Conservation (phyloP, 306 rosid species). For the Betula pendula region DNA sequence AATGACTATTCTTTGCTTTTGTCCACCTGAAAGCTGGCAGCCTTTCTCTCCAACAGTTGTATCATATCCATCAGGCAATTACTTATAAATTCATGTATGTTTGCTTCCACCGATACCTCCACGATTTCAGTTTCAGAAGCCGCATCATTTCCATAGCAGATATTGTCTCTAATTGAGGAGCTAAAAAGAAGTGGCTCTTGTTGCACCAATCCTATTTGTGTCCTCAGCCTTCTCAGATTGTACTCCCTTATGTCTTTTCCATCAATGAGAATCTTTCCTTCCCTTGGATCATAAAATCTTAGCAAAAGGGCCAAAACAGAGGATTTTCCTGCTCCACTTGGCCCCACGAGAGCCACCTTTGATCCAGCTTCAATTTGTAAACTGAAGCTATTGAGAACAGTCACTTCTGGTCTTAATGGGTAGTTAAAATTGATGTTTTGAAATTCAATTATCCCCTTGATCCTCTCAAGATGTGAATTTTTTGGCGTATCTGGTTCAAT, state of each 20-base stretch:
- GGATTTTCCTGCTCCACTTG: slow-evolving; percentile 87
- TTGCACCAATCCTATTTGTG: slow-evolving; percentile 79
- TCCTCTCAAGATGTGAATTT: slow-evolving; percentile 39
- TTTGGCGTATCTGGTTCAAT: slow-evolving; percentile 63
- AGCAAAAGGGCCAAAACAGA: slow-evolving; percentile 75
- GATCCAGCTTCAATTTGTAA: slow-evolving; percentile 67
- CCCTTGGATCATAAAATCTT: slow-evolving; percentile 68
- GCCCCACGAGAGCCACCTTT: slow-evolving; percentile 78
- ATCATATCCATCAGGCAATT: slow-evolving; percentile 70
- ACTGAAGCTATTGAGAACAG: slow-evolving; percentile 67
- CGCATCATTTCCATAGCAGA: slow-evolving; percentile 61
- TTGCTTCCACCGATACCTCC: slow-evolving; percentile 71
- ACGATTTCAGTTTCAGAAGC: slow-evolving; percentile 74
- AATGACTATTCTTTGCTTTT: slow-evolving; percentile 89
- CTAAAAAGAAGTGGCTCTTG: slow-evolving; percentile 90
- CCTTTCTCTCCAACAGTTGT: slow-evolving; percentile 84
- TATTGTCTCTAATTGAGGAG: slow-evolving; percentile 67
- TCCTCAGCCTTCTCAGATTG: slow-evolving; percentile 74
- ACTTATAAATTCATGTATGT: slow-evolving; percentile 72
- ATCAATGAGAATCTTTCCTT: slow-evolving; percentile 65
- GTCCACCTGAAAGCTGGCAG: slow-evolving; percentile 92
- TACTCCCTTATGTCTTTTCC: slow-evolving; percentile 63
- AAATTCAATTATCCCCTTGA: slow-evolving; percentile 64
- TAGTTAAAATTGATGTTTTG: slow-evolving; percentile 58
- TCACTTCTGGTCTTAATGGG: slow-evolving; percentile 67